Conservation (phyloP, 257 asterid species). For the Solanum verrucosum region DNA sequence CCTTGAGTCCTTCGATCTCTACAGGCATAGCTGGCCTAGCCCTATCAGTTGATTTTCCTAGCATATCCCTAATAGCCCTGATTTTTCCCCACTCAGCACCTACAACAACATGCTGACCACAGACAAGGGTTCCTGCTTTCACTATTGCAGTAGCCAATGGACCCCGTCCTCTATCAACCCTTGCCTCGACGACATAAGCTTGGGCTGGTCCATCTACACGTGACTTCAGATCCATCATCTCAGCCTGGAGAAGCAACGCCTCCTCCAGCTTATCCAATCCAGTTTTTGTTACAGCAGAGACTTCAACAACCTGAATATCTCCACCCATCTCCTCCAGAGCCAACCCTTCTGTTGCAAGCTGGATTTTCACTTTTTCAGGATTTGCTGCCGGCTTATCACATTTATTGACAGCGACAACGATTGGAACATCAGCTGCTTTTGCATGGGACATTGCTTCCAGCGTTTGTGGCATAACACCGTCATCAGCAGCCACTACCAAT, state of each 20-base stretch:
- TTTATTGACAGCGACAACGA: constrained; percentile 86
- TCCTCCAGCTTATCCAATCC: constrained; percentile 88
- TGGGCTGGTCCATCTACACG: constrained; percentile 88
- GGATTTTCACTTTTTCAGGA: constrained; percentile 75
- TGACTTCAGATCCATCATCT: constrained; percentile 83
- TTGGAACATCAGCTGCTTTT: constrained; percentile 66
- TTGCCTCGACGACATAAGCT: constrained; percentile 97
- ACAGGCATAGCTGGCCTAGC: constrained; percentile 98
- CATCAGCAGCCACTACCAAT: constrained; percentile 97
- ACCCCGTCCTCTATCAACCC: constrained; percentile 92
- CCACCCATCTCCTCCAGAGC: constrained; percentile 92
- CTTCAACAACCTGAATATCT: constrained; percentile 93
- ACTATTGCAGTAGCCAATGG: constrained; percentile 94
- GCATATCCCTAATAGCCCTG: constrained; percentile 73
- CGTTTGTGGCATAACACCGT: constrained; percentile 98
- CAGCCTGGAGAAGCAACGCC: constrained; percentile 90
- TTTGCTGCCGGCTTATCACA: constrained; percentile 81
- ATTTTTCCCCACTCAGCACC: constrained; percentile 97
- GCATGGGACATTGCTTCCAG: constrained; percentile 96
- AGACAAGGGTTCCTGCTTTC: constrained; percentile 73
- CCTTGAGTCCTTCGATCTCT: constrained; percentile 94
- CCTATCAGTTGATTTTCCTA: constrained; percentile 32
- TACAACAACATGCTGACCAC: constrained; percentile 77
- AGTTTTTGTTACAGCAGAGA: constrained; percentile 60
- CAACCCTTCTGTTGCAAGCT: constrained; percentile 82